Base-by-base conservation (phyloP, 805 yeast species). In the Cyberlindnera veronae region DNA sequence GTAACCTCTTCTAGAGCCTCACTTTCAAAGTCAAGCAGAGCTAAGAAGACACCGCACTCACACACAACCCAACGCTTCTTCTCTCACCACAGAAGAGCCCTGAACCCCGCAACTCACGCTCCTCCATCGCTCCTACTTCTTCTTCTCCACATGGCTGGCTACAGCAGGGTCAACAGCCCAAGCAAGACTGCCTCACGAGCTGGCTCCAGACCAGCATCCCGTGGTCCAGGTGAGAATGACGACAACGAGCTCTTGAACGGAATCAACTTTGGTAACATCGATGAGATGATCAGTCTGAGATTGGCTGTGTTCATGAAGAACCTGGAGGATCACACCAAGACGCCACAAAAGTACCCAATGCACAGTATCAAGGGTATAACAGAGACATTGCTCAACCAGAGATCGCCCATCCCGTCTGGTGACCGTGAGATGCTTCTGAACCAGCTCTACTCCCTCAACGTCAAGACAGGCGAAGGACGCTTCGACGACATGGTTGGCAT, bases 381-480 rank as follows among this genome's bases (percentile, higher is more conserved):
- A 12, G 47, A 49, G 11, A 34, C 52, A 11, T 40, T 56, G n/a
- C 39, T 50, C 10, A 50, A 44, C 23, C 42, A 53, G 10, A 44
- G 46, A 30, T 29, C 33, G 14, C 57, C 55, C 5, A 51, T 56
- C 4, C 51, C 51, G 3, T 28, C 49, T 2, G 39, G 40, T 13
- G 58, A 55, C 36, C 54, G 58, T 35, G 56, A 56, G 31, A 37
- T 55, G 37, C 39, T 56, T 11, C 33, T 52, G n/a, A 53, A 50
- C 29, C 56, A 54, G 40, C 41, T 54, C 29, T 55, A 55, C 27
- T 39, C 53, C 11, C 33, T 56, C 15, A 48, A 46, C 12, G 48
- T 54, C 20, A 50, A 49, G 32, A 45, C 34, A 14, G 50, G 17
- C 30, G 39, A 29, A 22, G 49, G 22, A 36, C 39, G n/a, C 31